These are phyloP conservation scores for Sporisorium reilianum DNA, from an alignment of 1,284 basidiomycete species.

Conservation along the genomic window DNA sequence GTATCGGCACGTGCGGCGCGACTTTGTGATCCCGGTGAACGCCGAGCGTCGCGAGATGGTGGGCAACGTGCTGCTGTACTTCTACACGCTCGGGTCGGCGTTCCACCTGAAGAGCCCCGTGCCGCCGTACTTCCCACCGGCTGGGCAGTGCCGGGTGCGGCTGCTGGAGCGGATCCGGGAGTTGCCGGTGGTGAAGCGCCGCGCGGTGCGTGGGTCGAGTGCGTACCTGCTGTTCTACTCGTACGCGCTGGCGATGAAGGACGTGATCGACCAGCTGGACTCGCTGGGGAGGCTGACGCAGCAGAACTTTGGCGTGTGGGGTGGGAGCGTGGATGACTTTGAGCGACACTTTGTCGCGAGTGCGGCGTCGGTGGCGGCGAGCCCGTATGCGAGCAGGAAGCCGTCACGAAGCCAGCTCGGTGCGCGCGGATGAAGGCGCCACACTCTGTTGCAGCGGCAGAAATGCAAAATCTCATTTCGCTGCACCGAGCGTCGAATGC, in stretches of 20 bases:
- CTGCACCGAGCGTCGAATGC: not conserved
- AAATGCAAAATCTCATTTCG: not conserved
- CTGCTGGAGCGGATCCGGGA: constrained; percentile 73
- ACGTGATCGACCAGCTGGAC: constrained; percentile 59
- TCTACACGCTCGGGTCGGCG: constrained; percentile 86
- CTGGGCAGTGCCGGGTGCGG: constrained; percentile 81
- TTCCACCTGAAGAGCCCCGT: constrained; percentile 90
- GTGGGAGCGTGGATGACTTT: constrained; percentile 53
- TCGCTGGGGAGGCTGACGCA: constrained; percentile 54
- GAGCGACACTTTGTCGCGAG: constrained; percentile 53
- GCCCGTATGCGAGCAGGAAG: constrained; percentile 29
- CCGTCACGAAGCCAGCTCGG: constrained; percentile 27
- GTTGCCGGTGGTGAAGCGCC: constrained; percentile 81
- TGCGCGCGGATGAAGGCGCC: constrained; percentile 1
- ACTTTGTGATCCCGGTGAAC: constrained; percentile 84
- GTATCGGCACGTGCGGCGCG: constrained; percentile 79
- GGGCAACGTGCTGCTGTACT: constrained; percentile 91
- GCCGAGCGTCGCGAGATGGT: constrained; percentile 84
- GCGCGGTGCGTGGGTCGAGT: constrained; percentile 75
- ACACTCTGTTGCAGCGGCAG: not conserved
- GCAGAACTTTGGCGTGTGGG: constrained; percentile 60
- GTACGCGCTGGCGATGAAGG: constrained; percentile 86
- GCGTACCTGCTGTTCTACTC: constrained; percentile 90
- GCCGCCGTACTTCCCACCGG: constrained; percentile 93
- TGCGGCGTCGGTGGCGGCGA: constrained; percentile 27